phyloP scores from a whole-genome alignment of 1,284 basidiomycete genomes.

The Agaricales sp. region DNA sequence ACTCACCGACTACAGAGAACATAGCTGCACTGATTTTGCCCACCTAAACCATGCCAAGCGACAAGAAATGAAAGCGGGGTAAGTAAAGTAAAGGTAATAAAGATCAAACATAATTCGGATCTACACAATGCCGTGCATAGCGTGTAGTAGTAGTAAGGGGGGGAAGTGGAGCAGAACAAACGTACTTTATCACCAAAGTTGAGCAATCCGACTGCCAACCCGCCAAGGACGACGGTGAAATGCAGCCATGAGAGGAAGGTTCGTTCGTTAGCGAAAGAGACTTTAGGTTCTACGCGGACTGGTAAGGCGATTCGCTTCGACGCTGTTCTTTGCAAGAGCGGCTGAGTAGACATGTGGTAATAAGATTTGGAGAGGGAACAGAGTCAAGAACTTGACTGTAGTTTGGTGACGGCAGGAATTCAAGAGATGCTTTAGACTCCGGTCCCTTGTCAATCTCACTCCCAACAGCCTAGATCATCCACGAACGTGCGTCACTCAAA shows the following conservation, averaged over 20 bases:
- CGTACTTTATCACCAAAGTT: constrained; percentile 91
- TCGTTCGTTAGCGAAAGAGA: constrained; percentile 91
- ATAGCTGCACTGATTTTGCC: constrained; percentile 88
- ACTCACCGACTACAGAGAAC: constrained; percentile 85
- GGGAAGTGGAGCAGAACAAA: constrained; percentile 2
- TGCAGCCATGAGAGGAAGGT: constrained; percentile 96
- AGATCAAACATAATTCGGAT: not conserved
- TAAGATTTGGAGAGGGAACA: too few species aligned
- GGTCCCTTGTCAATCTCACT: too few species aligned
- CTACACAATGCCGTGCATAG: not conserved
- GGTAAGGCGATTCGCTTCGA: constrained; percentile 93
- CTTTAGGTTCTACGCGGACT: constrained; percentile 88
- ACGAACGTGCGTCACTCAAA: too few species aligned
- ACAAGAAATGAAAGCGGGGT: constrained; percentile 5
- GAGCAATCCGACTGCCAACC: constrained; percentile 90
- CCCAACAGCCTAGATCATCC: too few species aligned
- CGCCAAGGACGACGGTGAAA: constrained; percentile 90
- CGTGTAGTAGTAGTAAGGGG: not conserved
- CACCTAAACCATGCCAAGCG: too few species aligned
- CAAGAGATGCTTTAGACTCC: too few species aligned
- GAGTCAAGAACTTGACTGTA: too few species aligned
- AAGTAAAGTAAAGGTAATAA: too few species aligned
- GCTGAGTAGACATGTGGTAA: constrained; percentile 93
- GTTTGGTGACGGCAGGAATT: too few species aligned
- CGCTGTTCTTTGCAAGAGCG: constrained; percentile 92